phyloP scores from a whole-genome alignment of 2,329 filamentous ascomycete species.

The Microascus cirrosus region DNA sequence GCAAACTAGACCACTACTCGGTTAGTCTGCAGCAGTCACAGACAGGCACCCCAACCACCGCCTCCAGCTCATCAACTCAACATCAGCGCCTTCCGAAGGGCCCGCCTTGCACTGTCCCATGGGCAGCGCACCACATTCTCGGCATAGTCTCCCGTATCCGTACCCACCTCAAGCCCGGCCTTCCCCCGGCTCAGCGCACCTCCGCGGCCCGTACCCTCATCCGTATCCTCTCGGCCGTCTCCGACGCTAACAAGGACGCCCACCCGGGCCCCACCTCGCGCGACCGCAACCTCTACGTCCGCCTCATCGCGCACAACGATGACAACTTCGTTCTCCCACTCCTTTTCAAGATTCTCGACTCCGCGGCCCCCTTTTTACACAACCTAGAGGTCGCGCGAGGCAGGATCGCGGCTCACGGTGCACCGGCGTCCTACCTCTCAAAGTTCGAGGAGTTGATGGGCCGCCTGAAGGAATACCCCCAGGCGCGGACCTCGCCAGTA shows the following conservation, averaged over 20 bases:
- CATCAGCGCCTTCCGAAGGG: slow-evolving; percentile 3
- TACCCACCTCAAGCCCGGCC: slow-evolving; percentile 25
- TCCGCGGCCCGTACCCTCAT: slow-evolving; percentile 36
- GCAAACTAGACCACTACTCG: slow-evolving; percentile 24
- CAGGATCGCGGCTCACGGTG: slow-evolving; percentile 19
- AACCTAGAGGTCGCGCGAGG: slow-evolving; percentile 21
- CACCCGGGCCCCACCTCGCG: slow-evolving; percentile 14
- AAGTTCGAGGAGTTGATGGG: slow-evolving; percentile 20
- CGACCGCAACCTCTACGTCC: slow-evolving; percentile 34
- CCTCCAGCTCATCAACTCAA: slow-evolving; percentile 11
- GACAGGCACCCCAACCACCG: not conserved
- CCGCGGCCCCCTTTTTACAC: slow-evolving; percentile 29
- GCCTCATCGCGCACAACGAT: slow-evolving; percentile 32
- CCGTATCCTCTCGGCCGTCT: slow-evolving; percentile 33
- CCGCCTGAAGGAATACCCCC: slow-evolving; percentile 13
- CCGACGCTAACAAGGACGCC: slow-evolving; percentile 25
- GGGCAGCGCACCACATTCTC: slow-evolving; percentile 37
- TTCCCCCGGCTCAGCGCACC: slow-evolving; percentile 23
- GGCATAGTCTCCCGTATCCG: slow-evolving; percentile 30
- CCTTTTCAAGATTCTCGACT: slow-evolving; percentile 29
- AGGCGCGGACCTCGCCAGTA: slow-evolving; percentile 10
- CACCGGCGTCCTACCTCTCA: slow-evolving; percentile 21
- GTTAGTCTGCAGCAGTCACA: not conserved
- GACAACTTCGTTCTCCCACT: slow-evolving; percentile 32
- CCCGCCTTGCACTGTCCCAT: slow-evolving; percentile 25